Conservation (phyloP, 306 rosid species). For the Gillenia trifoliata region DNA sequence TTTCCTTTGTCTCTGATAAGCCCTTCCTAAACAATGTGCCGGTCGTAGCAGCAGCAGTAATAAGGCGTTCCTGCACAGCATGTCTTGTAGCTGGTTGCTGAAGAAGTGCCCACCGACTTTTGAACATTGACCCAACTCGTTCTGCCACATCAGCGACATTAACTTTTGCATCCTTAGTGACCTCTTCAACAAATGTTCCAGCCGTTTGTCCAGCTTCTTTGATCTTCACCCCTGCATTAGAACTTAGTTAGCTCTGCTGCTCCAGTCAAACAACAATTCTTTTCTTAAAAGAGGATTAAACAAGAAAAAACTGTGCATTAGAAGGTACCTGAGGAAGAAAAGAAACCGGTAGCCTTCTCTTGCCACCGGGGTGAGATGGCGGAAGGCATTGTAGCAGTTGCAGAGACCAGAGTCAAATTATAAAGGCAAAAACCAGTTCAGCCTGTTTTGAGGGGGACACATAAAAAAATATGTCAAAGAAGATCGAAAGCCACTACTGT, state of each 20-base stretch:
- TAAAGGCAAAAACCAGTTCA: slow-evolving; percentile 17
- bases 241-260: slow-evolving; percentile 9
- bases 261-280: not conserved
- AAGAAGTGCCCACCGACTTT: slow-evolving; percentile 80
- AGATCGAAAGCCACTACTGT: not conserved
- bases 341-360: slow-evolving; percentile 81
- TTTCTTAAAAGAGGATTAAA: not conserved
- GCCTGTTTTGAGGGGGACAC: slow-evolving; percentile 32
- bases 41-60: slow-evolving; percentile 84
- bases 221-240: slow-evolving; percentile 68
- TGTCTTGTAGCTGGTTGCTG: slow-evolving; percentile 89
- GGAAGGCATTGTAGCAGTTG: slow-evolving; percentile 67
- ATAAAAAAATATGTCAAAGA: not conserved
- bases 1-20: slow-evolving; percentile 77
- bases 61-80: slow-evolving; percentile 85
- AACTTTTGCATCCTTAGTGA: slow-evolving; percentile 83
- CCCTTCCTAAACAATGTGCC: slow-evolving; percentile 77
- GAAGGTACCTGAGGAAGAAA: slow-evolving; percentile 76
- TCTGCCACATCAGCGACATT: slow-evolving; percentile 76
- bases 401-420: slow-evolving; percentile 28
- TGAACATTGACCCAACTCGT: slow-evolving; percentile 66
- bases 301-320: not conserved
- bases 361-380: slow-evolving; percentile 74
- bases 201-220: slow-evolving; percentile 89
- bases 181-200: slow-evolving; percentile 84